phyloP scores from a whole-genome alignment of 2,329 filamentous ascomycete genomes.

The Paradendryphiella salina region DNA sequence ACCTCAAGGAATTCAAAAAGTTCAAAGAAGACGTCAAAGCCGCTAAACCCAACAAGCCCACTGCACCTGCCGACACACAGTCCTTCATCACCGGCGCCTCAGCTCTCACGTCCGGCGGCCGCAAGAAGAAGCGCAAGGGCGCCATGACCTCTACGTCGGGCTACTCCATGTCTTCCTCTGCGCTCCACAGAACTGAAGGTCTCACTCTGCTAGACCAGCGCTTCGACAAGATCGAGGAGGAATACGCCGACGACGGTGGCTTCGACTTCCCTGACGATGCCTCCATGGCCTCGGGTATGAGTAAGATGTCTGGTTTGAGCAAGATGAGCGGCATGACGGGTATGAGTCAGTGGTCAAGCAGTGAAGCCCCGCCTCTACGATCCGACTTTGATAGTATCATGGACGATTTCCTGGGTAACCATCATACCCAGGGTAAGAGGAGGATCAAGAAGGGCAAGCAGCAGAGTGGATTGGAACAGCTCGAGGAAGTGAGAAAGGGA shows the following conservation, averaged over 20 bases:
- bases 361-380: conserved; percentile 56
- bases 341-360: conserved; percentile 42
- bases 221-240: conserved; percentile 87
- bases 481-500: conserved; percentile 84
- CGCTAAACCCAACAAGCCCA: conserved; percentile 48
- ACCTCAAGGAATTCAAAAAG: conserved; percentile 90
- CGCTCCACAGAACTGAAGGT: conserved; percentile 83
- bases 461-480: conserved; percentile 79
- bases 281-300: conserved; percentile 54
- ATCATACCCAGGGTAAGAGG: conserved; percentile 69
- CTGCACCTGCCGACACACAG: conserved; percentile 65
- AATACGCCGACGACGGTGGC: conserved; percentile 59
- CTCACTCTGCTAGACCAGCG: conserved; percentile 82
- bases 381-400: conserved; percentile 86
- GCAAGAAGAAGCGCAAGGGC: conserved; percentile 92
- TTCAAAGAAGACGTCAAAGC: conserved; percentile 78
- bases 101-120: conserved; percentile 68
- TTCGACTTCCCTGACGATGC: conserved; percentile 49
- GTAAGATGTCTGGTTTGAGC: conserved; percentile 55
- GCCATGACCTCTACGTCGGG: conserved; percentile 83
- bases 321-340: conserved; percentile 43
- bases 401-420: conserved; percentile 85
- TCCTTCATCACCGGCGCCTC: conserved; percentile 74
- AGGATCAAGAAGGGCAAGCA: conserved; percentile 77
- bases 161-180: conserved; percentile 91